Percentiles rank a stretch among this genome's conserved stretches.
Conservation (phyloP, 305 asterid genomes). For the Fraxinus nigra region DNA sequence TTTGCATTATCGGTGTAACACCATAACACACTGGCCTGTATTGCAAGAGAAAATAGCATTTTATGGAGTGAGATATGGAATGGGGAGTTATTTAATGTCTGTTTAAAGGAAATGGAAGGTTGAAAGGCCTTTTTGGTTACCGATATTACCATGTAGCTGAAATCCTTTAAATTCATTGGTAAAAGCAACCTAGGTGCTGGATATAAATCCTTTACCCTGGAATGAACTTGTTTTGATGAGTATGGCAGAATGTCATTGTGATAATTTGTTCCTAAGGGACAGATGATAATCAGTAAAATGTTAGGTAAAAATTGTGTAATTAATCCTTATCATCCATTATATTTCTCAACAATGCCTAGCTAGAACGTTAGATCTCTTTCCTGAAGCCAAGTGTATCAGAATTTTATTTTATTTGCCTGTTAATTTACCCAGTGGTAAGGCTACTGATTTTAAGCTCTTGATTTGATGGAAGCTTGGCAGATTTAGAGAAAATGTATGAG, state of each 20-base stretch:
- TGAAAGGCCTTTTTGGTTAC: not conserved
- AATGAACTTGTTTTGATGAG: not conserved
- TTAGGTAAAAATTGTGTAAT: slow-evolving; percentile 5
- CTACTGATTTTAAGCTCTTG: slow-evolving; percentile 69
- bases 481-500: slow-evolving; percentile 89
- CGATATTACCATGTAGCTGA: slow-evolving; percentile 6
- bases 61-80: slow-evolving; percentile 4
- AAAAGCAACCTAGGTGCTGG: not conserved
- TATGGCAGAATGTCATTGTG: slow-evolving; percentile 7
- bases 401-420: slow-evolving; percentile 5
- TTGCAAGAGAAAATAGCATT: slow-evolving; percentile 13
- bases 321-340: not conserved
- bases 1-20: slow-evolving; percentile 8
- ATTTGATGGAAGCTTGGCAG: slow-evolving; percentile 93
- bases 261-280: slow-evolving; percentile 6
- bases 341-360: slow-evolving; percentile 18
- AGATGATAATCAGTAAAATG: slow-evolving; percentile 14
- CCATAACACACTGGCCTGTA: slow-evolving; percentile 9
- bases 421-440: slow-evolving; percentile 32
- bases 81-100: not conserved
- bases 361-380: slow-evolving; percentile 15
- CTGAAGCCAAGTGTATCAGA: slow-evolving; percentile 34
- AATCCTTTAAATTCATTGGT: not conserved
- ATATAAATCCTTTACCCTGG: not conserved
- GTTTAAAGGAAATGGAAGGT: not conserved